Conservation (phyloP, 345 rosid species). For the Microthlaspi erraticum region DNA sequence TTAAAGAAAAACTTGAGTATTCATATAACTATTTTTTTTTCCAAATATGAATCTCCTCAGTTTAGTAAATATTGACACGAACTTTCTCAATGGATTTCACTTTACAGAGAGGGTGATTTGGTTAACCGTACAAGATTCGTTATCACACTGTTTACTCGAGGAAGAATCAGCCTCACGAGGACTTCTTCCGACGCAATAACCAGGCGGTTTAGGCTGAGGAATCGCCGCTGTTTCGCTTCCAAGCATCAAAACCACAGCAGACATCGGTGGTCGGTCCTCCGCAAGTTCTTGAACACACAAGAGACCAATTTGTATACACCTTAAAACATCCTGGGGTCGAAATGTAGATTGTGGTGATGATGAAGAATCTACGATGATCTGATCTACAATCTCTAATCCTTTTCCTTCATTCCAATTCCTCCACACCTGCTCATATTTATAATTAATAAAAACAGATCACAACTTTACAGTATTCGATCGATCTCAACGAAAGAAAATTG, state of each 20-base stretch:
- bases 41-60: no score
- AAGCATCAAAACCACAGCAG: conserved; percentile 68
- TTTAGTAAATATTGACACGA: no score
- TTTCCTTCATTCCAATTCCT: conserved; percentile 60
- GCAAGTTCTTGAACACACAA: conserved; percentile 50
- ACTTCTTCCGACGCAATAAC: conserved; percentile 62
- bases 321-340: conserved; percentile 49
- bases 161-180: conserved; percentile 26
- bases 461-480: background rate
- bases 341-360: conserved; percentile 31
- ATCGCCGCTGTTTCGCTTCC: conserved; percentile 68
- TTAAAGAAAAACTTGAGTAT: no score
- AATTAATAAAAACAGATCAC: background rate
- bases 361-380: conserved; percentile 41
- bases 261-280: conserved; percentile 71
- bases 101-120: conserved; percentile 62
- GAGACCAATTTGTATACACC: conserved; percentile 47
- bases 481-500: background rate
- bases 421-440: conserved; percentile 58
- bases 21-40: no score
- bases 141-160: conserved; percentile 23
- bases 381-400: conserved; percentile 67
- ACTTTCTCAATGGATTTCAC: no score
- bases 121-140: conserved; percentile 62
- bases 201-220: conserved; percentile 69